phyloP scores from a whole-genome alignment of 345 rosid species.

The Iberis pinnata region DNA sequence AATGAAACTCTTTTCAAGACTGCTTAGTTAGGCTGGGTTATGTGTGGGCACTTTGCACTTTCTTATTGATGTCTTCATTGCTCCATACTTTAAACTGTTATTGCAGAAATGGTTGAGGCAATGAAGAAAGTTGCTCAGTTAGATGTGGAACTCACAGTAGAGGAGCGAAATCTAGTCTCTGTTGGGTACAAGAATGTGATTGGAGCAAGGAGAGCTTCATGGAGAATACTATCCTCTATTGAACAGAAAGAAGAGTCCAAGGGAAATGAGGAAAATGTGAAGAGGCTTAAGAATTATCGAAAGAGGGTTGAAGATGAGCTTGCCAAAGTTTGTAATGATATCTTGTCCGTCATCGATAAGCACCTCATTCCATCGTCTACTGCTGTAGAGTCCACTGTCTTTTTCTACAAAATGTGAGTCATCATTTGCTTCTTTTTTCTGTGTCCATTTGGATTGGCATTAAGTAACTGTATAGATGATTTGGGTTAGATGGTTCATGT shows the following conservation, averaged over 20 bases:
- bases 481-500: not conserved
- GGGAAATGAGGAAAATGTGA: conserved; percentile 43
- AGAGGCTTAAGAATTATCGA: conserved; percentile 44
- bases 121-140: conserved; percentile 58
- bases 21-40: not conserved
- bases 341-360: conserved; percentile 37
- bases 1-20: not conserved
- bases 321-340: conserved; percentile 40
- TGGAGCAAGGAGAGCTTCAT: conserved; percentile 58
- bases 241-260: conserved; percentile 62
- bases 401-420: conserved; percentile 49
- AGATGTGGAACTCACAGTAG: conserved; percentile 45
- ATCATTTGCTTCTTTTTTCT: not conserved
- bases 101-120: conserved; percentile 57
- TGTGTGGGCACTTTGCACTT: not conserved
- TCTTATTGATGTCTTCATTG: not conserved
- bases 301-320: conserved; percentile 42
- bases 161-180: conserved; percentile 60
- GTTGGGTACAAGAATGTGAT: conserved; percentile 69
- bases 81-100: conserved; percentile 2
- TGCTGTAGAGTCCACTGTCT: conserved; percentile 43
- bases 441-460: not conserved
- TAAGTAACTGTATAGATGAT: not conserved
- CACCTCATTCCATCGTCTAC: conserved; percentile 43
- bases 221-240: conserved; percentile 58